Conservation (phyloP, 257 asterid species). For the Linderniella brevidens region DNA sequence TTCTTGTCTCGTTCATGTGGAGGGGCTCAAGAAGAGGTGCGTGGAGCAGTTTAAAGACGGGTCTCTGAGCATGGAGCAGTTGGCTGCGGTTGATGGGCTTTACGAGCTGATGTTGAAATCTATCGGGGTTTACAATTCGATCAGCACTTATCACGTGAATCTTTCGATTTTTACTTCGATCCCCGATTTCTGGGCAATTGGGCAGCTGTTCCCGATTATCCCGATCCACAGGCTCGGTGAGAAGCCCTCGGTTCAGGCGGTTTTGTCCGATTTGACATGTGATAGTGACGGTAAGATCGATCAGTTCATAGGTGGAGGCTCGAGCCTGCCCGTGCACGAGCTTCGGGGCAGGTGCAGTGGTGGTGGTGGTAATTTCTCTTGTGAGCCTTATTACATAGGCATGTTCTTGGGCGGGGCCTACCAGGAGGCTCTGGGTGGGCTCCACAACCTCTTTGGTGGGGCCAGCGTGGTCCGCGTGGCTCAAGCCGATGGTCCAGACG, state of each 20-base stretch:
- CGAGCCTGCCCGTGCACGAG: slow-evolving; percentile 75
- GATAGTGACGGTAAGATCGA: slow-evolving; percentile 91
- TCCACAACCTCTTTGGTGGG: slow-evolving; percentile 82
- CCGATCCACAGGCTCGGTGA: slow-evolving; percentile 82
- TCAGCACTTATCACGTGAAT: slow-evolving; percentile 62
- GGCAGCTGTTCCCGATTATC: slow-evolving; percentile 70
- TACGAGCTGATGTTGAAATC: slow-evolving; percentile 59
- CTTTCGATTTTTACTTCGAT: slow-evolving; percentile 79
- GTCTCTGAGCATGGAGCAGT: slow-evolving; percentile 46
- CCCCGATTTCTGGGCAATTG: slow-evolving; percentile 94
- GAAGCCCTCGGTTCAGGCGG: slow-evolving; percentile 47
- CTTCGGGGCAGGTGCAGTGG: slow-evolving; percentile 23
- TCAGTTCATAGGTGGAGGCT: slow-evolving; percentile 83
- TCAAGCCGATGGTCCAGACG: slow-evolving; percentile 72
- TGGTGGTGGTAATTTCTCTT: slow-evolving; percentile 9
- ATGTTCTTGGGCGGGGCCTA: slow-evolving; percentile 97
- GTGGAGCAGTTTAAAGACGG: slow-evolving; percentile 88
- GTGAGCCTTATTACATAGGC: slow-evolving; percentile 46
- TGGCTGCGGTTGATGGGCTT: slow-evolving; percentile 76
- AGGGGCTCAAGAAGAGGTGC: slow-evolving; percentile 72
- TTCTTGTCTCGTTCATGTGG: slow-evolving; percentile 42
- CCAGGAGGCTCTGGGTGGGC: slow-evolving; percentile 82
- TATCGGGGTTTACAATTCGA: slow-evolving; percentile 43
- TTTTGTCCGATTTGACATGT: slow-evolving; percentile 75
- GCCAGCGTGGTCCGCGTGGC: slow-evolving; percentile 75